Evolutionary conservation across 352 stramenopile genomes (phyloP), one percentile per base, ranked within the genome.

Genomic region (Phytophthora melonis): DNA sequence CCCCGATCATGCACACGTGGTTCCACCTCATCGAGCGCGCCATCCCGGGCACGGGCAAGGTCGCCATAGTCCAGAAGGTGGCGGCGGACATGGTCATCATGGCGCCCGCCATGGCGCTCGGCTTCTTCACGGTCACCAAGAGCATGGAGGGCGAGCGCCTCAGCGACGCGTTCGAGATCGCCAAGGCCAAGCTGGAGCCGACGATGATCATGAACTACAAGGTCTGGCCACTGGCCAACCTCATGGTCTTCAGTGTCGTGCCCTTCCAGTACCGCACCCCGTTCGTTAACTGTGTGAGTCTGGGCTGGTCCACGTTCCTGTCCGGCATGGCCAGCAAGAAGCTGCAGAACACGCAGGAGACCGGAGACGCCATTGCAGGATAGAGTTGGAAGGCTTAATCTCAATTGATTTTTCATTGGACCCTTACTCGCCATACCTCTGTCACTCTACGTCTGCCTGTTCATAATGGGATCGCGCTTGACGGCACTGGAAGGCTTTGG

Each of bases 1-100:
- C 93, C 30, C 92, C 93, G 14, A 84, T 83, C 70, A 96, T 95
- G 80, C 91, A 98, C 77, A 96, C 87, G 58, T 98, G 96, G 75
- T 98, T 97, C 68, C 79, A 90, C 21, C 52, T 93, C 34, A 84
- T 98, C 32, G 93, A 98, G 65, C 63, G 65, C 77, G 50, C 77
- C 41, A 79, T 83, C 19, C 74, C 71, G 1, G 77, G 70, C 19
- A 69, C 60, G 7, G 63, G 68, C 25, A 70, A 72, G 21, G 49
- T 73, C 6, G 79, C 65, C 10, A 67, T 88, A 30, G 72, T 59
- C 52, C 73, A 82, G 68, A 88, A 87, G 57, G 78, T 88, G 27
- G 60, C 50, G 14, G 70, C 82, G 25, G 79, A 88, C 57, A 82
- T 87, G 68, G 21, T 86, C 30, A 61, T 88, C 58, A 78, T 88